Evolutionary conservation across 177 flowering plant species (phyloP).

Genomic region (Vitis hybrid): DNA sequence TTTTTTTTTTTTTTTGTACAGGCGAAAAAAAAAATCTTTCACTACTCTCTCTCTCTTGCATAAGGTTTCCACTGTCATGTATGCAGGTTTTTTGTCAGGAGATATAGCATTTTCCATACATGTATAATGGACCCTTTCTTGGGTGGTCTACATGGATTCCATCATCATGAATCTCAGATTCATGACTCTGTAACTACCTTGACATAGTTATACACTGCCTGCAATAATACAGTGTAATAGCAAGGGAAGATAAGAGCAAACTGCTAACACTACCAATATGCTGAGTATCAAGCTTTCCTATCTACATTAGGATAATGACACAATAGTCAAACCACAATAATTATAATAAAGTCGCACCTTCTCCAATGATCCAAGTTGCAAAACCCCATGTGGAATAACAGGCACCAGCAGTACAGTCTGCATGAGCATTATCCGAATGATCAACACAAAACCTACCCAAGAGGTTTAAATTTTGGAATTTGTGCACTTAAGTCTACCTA

Average conservation of each 20-base stretch:
- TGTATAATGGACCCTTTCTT: too few relatives aligned
- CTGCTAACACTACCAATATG: background rate
- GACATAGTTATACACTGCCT: background rate
- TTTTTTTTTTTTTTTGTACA: too few relatives aligned
- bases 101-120: too few relatives aligned
- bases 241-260: background rate
- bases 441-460: background rate
- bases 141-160: too few relatives aligned
- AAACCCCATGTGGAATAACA: conserved; percentile 72
- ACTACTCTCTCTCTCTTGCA: too few relatives aligned
- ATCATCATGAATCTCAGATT: background rate
- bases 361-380: conserved; percentile 84
- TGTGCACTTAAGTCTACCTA: background rate
- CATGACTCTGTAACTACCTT: background rate
- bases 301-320: background rate
- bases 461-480: background rate
- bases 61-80: too few relatives aligned
- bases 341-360: conserved; percentile 43
- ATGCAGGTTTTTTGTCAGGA: too few relatives aligned
- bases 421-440: conserved; percentile 23
- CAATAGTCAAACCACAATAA: background rate
- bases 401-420: conserved; percentile 89
- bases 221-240: background rate
- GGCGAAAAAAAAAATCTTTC: too few relatives aligned
- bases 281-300: background rate